Base-by-base conservation (phyloP, 108 stramenopile genomes). In the Nannochloropsis salina region DNA sequence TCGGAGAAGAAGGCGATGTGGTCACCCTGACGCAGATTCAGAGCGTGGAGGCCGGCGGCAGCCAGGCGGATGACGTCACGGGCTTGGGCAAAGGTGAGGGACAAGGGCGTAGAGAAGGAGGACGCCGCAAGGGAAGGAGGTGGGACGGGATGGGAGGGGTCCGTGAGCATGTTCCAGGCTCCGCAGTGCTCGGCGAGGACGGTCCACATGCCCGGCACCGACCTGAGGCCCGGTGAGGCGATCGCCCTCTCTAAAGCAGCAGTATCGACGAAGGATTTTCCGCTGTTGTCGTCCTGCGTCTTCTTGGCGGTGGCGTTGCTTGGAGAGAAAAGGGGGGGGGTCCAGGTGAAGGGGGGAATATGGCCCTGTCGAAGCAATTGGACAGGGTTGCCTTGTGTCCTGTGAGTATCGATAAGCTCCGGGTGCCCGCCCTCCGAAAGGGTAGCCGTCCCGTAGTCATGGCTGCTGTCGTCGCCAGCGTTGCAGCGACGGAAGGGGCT, bases 141-240 rank as follows among this genome's bases (percentile, higher is more conserved):
- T 31, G 31, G 31, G 31, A 31, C 31, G 31, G 31, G 31, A n/a
- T 74, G 61, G 61, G 61, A 74, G 61, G 61, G 61, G 6, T 74
- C 61, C 20, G 61, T 74, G 61, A 74, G 61, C 61, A 74, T 74
- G 61, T n/a, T 15, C 20, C n/a, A 74, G 61, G 61, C 20, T 6
- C 61, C 61, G 8, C 61, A 74, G 4, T 74, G 61, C 61, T 74
- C 61, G 61, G 61, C 61, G 61, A 74, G 61, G n/a, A 74, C n/a
- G 61, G 15, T n/a, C 61, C 61, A 74, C 20, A 74, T 74, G 61
- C 20, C 61, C 20, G 61, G 61, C 4, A 74, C 61, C 20, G n/a
- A 74, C n/a, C n/a, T 74, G 61, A 74, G 61, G 61, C 20, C 6
- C 20, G 61, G 61, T n/a, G 61, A 74, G 61, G 61, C 61, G n/a